Evolutionary conservation across 1,284 basidiomycete species (phyloP).

Genomic region (Phellinidium pouzarii): DNA sequence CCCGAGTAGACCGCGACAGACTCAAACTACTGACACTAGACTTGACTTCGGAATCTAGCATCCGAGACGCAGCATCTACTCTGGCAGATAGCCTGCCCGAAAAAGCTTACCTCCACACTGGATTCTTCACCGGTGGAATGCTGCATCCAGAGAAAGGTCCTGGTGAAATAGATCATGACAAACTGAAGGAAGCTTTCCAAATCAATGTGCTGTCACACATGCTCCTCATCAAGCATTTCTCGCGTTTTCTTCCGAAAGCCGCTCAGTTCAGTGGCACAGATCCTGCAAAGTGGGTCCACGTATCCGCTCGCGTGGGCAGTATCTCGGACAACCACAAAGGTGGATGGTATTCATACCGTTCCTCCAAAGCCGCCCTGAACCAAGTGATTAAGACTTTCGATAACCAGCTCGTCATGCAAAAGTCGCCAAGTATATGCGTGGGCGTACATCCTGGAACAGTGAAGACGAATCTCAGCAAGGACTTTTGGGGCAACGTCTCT

Average conservation of each 20-base stretch:
- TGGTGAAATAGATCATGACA: constrained; percentile 40
- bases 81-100: constrained; percentile 33
- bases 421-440: constrained; percentile 47
- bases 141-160: constrained; percentile 53
- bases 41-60: constrained; percentile 44
- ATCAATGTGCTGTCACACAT: constrained; percentile 57
- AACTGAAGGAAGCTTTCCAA: constrained; percentile 43
- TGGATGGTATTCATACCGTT: constrained; percentile 70
- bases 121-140: constrained; percentile 50
- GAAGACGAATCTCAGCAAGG: constrained; percentile 52
- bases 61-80: constrained; percentile 38
- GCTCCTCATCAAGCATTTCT: constrained; percentile 57
- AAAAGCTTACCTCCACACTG: constrained; percentile 43
- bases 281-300: constrained; percentile 50
- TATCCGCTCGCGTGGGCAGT: constrained; percentile 58
- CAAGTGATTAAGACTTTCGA: constrained; percentile 67
- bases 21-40: constrained; percentile 44
- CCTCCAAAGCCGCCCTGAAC: constrained; percentile 72
- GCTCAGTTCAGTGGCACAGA: constrained; percentile 17
- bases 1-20: constrained; percentile 37
- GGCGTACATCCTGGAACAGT: constrained; percentile 58
- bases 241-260: constrained; percentile 43
- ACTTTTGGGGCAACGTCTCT: constrained; percentile 35
- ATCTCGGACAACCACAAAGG: constrained; percentile 56
- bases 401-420: constrained; percentile 50